Conservation (phyloP, 1,139 yeast species). For the Suhomyces ambrosiae region DNA sequence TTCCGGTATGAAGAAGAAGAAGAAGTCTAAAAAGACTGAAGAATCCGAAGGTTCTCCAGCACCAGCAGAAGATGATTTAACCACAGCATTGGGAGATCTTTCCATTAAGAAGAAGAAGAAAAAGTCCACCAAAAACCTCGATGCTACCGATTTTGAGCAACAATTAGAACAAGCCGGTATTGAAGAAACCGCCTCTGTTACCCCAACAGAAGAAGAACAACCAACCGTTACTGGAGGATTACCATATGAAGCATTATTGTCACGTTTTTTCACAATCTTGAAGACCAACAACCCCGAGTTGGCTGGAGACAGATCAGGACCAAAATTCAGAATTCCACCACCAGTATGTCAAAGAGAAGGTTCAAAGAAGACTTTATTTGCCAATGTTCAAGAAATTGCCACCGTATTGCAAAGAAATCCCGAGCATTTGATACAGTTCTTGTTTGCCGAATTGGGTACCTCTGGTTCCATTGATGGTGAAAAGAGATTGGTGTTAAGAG, state of each 20-base stretch:
- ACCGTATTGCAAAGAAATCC: conserved; percentile 95
- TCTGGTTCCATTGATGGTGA: conserved; percentile 99
- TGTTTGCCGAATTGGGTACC: conserved; percentile 98
- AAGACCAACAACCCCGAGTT: conserved; percentile 95
- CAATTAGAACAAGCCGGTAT: conserved; percentile 91
- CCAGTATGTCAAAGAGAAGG: conserved; percentile 98
- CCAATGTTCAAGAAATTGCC: conserved; percentile 93
- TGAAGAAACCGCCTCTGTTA: conserved; percentile 44
- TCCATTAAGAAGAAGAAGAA: conserved; percentile 77
- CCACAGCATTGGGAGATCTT: conserved; percentile 71
- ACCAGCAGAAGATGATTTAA: conserved; percentile 62
- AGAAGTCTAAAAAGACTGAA: conserved; percentile 46
- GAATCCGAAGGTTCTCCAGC: conserved; percentile 38
- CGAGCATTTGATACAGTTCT: conserved; percentile 93
- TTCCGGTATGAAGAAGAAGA: conserved; percentile 57
- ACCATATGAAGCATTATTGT: conserved; percentile 75
- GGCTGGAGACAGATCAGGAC: conserved; percentile 93
- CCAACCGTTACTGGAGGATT: conserved; percentile 55
- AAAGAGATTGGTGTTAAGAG: conserved; percentile 93
- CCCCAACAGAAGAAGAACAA: conserved; percentile 21
- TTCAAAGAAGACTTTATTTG: conserved; percentile 91
- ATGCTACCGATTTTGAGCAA: conserved; percentile 80
- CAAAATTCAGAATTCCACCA: conserved; percentile 95
- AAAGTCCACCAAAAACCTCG: conserved; percentile 60
- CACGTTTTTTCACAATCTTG: conserved; percentile 81